A percentile compares a stretch with the other conserved stretches of the same genome.
Conservation (phyloP, 352 stramenopile genomes). For the Aphanomyces astaci region DNA sequence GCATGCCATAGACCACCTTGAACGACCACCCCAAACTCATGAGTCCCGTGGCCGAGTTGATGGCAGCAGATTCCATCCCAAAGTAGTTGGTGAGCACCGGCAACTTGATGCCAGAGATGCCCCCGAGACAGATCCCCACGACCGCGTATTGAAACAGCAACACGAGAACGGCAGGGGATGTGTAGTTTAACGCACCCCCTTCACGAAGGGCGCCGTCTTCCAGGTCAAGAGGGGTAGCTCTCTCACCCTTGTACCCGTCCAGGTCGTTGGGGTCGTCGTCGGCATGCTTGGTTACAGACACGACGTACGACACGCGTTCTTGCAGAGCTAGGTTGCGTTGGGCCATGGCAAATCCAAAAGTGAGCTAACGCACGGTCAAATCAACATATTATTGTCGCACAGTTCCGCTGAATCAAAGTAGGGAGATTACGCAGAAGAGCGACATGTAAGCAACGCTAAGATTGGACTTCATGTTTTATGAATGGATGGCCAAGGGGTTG, state of each 20-base stretch:
- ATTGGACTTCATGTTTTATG: too few relatives aligned
- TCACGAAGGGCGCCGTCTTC: constrained; percentile 2
- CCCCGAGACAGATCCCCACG: neutral
- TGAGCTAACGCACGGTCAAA: too few relatives aligned
- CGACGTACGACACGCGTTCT: constrained; percentile 20
- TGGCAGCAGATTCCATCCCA: neutral
- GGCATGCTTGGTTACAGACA: neutral
- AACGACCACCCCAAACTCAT: constrained; percentile 15
- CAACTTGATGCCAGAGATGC: neutral
- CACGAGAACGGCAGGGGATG: neutral
- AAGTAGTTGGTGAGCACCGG: constrained; percentile 5
- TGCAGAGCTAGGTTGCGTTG: neutral
- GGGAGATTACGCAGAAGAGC: too few relatives aligned
- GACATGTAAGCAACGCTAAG: too few relatives aligned
- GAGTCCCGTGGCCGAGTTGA: neutral
- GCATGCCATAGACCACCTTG: constrained; percentile 19
- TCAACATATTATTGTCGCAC: too few relatives aligned
- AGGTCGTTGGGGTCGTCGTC: neutral
- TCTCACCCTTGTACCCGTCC: neutral
- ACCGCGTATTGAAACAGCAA: neutral
- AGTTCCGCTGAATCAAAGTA: neutral
- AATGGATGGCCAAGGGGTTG: too few relatives aligned
- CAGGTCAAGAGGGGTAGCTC: constrained; percentile 16
- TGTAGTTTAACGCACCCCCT: neutral
- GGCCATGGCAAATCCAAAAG: neutral